Evolutionary conservation across 257 asterid species (phyloP).

Genomic region (Solanum tarapatanum): DNA sequence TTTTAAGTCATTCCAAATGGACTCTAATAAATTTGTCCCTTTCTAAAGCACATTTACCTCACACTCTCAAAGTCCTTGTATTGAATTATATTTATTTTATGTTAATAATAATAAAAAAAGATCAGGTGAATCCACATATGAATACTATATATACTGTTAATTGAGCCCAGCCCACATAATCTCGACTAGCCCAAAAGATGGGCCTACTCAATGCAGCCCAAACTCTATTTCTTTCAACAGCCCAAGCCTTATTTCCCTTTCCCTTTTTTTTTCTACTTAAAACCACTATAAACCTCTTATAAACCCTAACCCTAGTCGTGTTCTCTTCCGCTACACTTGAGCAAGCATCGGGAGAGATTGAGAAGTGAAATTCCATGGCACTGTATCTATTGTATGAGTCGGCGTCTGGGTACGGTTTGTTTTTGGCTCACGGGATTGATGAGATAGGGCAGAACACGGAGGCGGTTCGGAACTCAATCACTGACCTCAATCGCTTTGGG

Average conservation of each 20-base stretch:
- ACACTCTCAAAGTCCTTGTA: not conserved
- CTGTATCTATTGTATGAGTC: constrained; percentile 64
- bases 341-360: not conserved
- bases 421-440: constrained; percentile 61
- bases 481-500: constrained; percentile 68
- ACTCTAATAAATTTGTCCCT: not conserved
- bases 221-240: not conserved
- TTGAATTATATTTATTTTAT: not conserved
- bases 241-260: not conserved
- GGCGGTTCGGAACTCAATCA: constrained; percentile 61
- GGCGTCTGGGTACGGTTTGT: constrained; percentile 66
- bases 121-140: not conserved
- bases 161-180: not conserved
- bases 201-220: not conserved
- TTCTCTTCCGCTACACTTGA: not conserved
- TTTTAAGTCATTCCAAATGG: not conserved
- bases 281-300: not conserved
- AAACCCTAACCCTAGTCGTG: not conserved
- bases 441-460: constrained; percentile 89
- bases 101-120: not conserved
- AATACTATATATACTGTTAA: not conserved
- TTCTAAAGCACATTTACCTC: not conserved
- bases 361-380: constrained; percentile 31
- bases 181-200: not conserved
- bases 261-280: not conserved